phyloP scores from a whole-genome alignment of 2,329 filamentous ascomycete species.

The Metarhizium anisopliae region DNA sequence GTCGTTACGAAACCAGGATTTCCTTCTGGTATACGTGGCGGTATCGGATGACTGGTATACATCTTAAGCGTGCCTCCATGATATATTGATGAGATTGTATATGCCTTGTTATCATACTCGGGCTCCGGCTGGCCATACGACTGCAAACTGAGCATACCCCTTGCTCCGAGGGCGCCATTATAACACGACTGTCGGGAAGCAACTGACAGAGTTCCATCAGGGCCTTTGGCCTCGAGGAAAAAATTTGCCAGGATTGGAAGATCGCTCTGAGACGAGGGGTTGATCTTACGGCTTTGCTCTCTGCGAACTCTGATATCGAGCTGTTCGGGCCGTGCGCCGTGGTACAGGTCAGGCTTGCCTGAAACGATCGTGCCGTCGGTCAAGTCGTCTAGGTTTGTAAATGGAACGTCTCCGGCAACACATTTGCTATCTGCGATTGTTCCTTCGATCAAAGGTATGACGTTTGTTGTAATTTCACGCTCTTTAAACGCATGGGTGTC shows the following conservation, averaged over 20 bases:
- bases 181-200: slow-evolving; percentile 23
- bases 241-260: slow-evolving; percentile 28
- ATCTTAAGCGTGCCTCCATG: neutral
- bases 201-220: slow-evolving; percentile 21
- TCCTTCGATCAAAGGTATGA: neutral
- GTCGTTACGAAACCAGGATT: neutral
- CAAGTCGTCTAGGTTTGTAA: neutral
- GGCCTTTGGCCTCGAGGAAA: slow-evolving; percentile 29
- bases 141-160: slow-evolving; percentile 25
- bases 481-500: neutral
- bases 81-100: neutral
- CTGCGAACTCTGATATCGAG: slow-evolving; percentile 15
- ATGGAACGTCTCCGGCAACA: neutral
- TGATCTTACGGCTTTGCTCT: slow-evolving; percentile 10
- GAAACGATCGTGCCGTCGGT: neutral
- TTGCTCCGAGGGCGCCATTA: slow-evolving; percentile 24
- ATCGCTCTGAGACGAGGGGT: slow-evolving; percentile 22
- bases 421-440: slow-evolving; percentile 1
- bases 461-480: neutral
- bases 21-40: neutral
- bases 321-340: slow-evolving; percentile 13
- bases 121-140: slow-evolving; percentile 14
- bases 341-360: slow-evolving; percentile 19
- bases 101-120: slow-evolving; percentile 2
- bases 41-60: slow-evolving; percentile 2